Conservation (phyloP, 2,329 filamentous ascomycete species). For the Claviceps sp. region DNA sequence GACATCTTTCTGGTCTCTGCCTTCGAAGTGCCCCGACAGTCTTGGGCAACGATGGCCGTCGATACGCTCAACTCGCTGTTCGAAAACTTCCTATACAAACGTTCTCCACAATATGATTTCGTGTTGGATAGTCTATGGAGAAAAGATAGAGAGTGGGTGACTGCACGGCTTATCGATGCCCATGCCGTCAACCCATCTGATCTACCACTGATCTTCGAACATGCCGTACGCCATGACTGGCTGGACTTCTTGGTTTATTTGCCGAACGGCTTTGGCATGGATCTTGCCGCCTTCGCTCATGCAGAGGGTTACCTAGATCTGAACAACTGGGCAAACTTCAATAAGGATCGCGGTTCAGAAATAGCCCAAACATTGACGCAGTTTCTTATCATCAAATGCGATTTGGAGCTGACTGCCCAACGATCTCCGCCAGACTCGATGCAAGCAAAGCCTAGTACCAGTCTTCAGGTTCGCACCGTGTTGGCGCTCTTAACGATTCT, state of each 20-base stretch:
- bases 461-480: constrained; percentile 74
- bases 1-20: constrained; percentile 70
- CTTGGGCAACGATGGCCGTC: constrained; percentile 61
- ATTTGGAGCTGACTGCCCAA: constrained; percentile 64
- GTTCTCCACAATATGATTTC: constrained; percentile 67
- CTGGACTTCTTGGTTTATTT: constrained; percentile 67
- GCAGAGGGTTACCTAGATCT: constrained; percentile 70
- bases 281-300: constrained; percentile 76
- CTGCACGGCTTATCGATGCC: constrained; percentile 65
- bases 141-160: constrained; percentile 80
- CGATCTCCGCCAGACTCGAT: constrained; percentile 51
- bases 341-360: constrained; percentile 50
- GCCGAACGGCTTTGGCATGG: constrained; percentile 72
- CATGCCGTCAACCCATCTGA: constrained; percentile 58
- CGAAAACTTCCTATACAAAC: constrained; percentile 69
- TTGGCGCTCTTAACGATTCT: constrained; percentile 68
- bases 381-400: constrained; percentile 74
- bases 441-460: constrained; percentile 48
- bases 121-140: constrained; percentile 87
- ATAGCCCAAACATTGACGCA: constrained; percentile 61
- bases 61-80: constrained; percentile 69
- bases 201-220: constrained; percentile 33
- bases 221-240: constrained; percentile 73
- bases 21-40: constrained; percentile 57
- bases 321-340: constrained; percentile 63